Evolutionary conservation across 305 asterid species (phyloP).

Genomic region (Plantago lanceolata): DNA sequence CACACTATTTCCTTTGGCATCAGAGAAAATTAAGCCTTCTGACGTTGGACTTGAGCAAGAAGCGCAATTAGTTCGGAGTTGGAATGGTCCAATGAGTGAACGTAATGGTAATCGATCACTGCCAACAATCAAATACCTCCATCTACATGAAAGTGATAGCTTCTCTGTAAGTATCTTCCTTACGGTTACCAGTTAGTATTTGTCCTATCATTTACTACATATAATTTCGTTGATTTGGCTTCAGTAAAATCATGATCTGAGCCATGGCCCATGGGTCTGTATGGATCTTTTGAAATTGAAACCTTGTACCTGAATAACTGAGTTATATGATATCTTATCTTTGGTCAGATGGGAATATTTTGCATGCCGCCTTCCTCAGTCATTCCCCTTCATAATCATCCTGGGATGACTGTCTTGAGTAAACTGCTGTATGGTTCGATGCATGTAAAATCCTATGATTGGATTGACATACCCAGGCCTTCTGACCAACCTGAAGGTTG

Average conservation of each 20-base stretch:
- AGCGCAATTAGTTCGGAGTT: constrained; percentile 70
- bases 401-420: constrained; percentile 99
- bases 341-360: constrained; percentile 89
- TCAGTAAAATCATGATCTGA: not conserved
- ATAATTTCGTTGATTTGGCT: constrained; percentile 7
- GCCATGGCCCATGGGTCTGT: constrained; percentile 9
- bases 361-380: constrained; percentile 91
- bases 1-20: constrained; percentile 25
- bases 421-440: constrained; percentile 89
- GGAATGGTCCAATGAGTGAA: constrained; percentile 54
- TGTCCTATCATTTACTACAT: constrained; percentile 3
- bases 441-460: constrained; percentile 83
- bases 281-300: constrained; percentile 7
- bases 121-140: constrained; percentile 80
- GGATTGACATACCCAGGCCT: constrained; percentile 70
- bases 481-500: constrained; percentile 72
- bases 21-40: constrained; percentile 97
- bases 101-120: constrained; percentile 48
- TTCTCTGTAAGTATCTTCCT: constrained; percentile 64
- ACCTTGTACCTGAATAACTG: constrained; percentile 7
- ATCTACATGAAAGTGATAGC: constrained; percentile 77
- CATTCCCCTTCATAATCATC: constrained; percentile 97
- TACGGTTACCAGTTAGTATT: constrained; percentile 16
- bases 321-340: constrained; percentile 15
- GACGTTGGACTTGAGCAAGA: constrained; percentile 98